These are phyloP conservation scores for Diphasiastrum complanatum DNA, from an alignment of 83 land plant genomes.

Conservation along the genomic window DNA sequence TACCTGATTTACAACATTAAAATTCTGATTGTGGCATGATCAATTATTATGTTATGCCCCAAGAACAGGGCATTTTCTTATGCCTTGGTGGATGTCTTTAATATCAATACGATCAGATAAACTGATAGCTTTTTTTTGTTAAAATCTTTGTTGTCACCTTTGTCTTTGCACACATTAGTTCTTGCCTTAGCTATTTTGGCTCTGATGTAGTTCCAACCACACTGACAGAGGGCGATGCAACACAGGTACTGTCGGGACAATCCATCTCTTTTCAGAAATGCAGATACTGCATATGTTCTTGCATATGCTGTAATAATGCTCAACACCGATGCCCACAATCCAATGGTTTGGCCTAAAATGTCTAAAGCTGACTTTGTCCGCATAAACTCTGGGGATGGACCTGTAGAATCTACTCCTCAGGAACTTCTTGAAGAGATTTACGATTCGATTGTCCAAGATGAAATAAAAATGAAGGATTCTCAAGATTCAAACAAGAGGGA, in stretches of 20 bases:
- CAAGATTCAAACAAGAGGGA: constrained; percentile 23
- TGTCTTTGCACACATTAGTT: neutral
- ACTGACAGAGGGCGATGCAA: neutral
- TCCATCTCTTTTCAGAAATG: constrained; percentile 81
- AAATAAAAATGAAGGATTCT: constrained; percentile 84
- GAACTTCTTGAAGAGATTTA: constrained; percentile 85
- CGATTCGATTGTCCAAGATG: constrained; percentile 89
- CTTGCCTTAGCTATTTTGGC: too few species aligned
- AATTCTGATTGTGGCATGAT: too few species aligned
- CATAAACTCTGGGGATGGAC: constrained; percentile 58
- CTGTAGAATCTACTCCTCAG: constrained; percentile 68
- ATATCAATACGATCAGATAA: too few species aligned
- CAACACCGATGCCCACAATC: constrained; percentile 98
- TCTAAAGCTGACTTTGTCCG: constrained; percentile 79
- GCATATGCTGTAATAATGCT: constrained; percentile 99
- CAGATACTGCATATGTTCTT: constrained; percentile 94
- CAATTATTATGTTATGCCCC: too few species aligned
- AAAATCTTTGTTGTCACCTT: too few species aligned
- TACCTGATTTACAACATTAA: too few species aligned
- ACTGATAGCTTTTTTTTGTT: too few species aligned
- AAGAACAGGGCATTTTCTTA: too few species aligned
- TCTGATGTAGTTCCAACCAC: too few species aligned
- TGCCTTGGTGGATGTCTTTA: too few species aligned
- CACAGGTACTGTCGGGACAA: constrained; percentile 92
- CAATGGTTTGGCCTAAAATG: constrained; percentile 95